These are phyloP conservation scores for Berkeleyomyces rouxiae DNA, from an alignment of 2,329 filamentous ascomycete genomes.

Conservation along the genomic window DNA sequence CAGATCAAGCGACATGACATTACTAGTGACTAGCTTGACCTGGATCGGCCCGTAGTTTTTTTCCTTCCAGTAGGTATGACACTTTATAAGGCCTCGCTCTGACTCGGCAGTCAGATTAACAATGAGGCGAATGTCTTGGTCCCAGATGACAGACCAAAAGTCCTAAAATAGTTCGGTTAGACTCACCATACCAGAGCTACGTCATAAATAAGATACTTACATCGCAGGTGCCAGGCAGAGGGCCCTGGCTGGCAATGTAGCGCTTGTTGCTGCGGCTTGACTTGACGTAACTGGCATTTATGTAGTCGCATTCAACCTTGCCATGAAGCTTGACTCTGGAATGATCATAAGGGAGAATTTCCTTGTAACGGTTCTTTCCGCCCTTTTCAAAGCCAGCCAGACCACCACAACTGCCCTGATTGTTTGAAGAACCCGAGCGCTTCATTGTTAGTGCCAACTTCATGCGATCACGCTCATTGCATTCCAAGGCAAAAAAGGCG, in stretches of 20 bases:
- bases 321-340: constrained; percentile 65
- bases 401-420: constrained; percentile 33
- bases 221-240: constrained; percentile 79
- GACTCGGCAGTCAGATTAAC: constrained; percentile 93
- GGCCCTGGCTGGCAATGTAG: constrained; percentile 92
- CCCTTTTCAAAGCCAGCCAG: constrained; percentile 91
- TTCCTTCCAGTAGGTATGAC: constrained; percentile 80
- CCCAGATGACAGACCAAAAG: constrained; percentile 96
- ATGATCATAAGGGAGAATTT: constrained; percentile 93
- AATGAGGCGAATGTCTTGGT: constrained; percentile 84
- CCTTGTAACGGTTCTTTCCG: constrained; percentile 91
- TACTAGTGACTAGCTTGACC: constrained; percentile 65
- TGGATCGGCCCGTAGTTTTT: constrained; percentile 62
- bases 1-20: constrained; percentile 62
- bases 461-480: constrained; percentile 82
- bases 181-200: not conserved
- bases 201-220: constrained; percentile 31
- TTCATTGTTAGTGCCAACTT: constrained; percentile 50
- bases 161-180: constrained; percentile 38
- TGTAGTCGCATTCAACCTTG: constrained; percentile 66
- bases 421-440: constrained; percentile 19
- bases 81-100: constrained; percentile 87
- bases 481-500: constrained; percentile 70
- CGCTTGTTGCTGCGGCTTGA: constrained; percentile 69
- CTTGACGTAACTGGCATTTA: constrained; percentile 82